Evolutionary conservation across 2,329 filamentous ascomycete species (phyloP).

Genomic region (Alternaria ethzedia): DNA sequence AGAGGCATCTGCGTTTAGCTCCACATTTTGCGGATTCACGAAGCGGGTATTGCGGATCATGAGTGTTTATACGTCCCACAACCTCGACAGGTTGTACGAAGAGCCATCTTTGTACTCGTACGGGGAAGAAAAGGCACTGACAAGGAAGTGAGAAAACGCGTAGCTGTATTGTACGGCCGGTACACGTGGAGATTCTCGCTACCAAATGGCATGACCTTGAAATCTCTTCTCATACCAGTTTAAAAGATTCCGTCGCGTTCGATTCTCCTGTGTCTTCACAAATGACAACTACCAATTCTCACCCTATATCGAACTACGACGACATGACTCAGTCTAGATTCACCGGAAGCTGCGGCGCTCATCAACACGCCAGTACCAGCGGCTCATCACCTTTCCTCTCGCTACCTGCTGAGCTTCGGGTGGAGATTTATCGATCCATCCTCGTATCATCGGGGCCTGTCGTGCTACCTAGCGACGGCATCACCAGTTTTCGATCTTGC

Average conservation of each 20-base stretch:
- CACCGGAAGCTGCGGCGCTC: neutral
- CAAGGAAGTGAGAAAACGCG: neutral
- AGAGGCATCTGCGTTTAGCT: neutral
- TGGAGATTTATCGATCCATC: neutral
- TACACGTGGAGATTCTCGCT: neutral
- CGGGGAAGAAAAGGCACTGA: neutral
- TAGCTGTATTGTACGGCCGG: neutral
- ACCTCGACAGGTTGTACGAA: neutral
- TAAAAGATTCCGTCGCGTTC: neutral
- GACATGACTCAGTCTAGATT: neutral
- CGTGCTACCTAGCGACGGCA: neutral
- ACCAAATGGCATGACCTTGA: neutral
- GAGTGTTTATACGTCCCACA: neutral
- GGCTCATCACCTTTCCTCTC: neutral
- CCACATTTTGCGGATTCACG: neutral
- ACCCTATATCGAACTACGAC: neutral
- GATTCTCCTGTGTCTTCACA: neutral
- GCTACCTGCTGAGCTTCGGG: neutral
- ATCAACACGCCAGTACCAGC: neutral
- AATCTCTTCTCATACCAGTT: neutral
- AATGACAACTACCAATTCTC: accelerated
- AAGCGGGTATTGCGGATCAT: neutral
- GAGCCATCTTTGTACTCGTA: neutral
- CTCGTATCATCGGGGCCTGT: neutral
- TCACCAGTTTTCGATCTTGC: neutral